Evolutionary conservation across 345 rosid species (phyloP).

Genomic region (thale cress (Arabidopsis thaliana)): TAIR10.1 NC_003076.8:17238501-17239000

Average conservation of each 20-base stretch:
- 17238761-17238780: slow-evolving; percentile 1
- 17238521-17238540: slow-evolving; percentile 91
- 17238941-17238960: slow-evolving; percentile 16
- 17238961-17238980: slow-evolving; percentile 92
- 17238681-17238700: slow-evolving; percentile 94
- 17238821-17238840: not conserved
- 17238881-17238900: not conserved
- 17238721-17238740: slow-evolving; percentile 59
- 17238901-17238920: not conserved
- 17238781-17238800: not conserved
- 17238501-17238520: slow-evolving; percentile 94
- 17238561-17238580: slow-evolving; percentile 11
- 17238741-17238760: slow-evolving; percentile 1
- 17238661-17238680: slow-evolving; percentile 96
- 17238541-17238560: slow-evolving; percentile 8
- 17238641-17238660: slow-evolving; percentile 97
- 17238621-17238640: slow-evolving; percentile 89
- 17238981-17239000: slow-evolving; percentile 94
- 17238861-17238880: not conserved
- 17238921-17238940: not conserved
- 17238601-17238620: slow-evolving; percentile 54
- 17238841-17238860: not conserved
- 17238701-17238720: slow-evolving; percentile 93
- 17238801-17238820: not conserved
- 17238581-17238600: too few species aligned